A percentile compares a stretch with the other conserved stretches of the same genome.
Evolutionary conservation across 1,139 yeast species (phyloP).

Genomic region (Hyphopichia wangnamkhiaoensis): DNA sequence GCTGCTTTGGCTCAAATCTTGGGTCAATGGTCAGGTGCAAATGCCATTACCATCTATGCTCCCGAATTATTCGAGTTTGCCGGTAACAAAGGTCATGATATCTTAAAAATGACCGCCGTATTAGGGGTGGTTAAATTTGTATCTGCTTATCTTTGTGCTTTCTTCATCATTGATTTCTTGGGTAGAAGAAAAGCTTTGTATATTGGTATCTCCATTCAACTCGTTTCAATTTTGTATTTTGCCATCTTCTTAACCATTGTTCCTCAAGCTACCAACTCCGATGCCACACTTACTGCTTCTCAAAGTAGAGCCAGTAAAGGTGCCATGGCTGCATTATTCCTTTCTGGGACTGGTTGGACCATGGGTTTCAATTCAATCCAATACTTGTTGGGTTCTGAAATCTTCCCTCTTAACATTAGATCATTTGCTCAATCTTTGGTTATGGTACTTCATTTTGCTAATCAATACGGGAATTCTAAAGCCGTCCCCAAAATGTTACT

Average conservation of each 20-base stretch:
- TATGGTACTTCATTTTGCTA: constrained; percentile 49
- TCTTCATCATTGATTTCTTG: constrained; percentile 32
- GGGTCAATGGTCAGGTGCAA: constrained; percentile 54
- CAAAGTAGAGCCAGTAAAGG: constrained; percentile 31
- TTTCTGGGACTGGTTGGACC: constrained; percentile 55
- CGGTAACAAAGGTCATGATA: constrained; percentile 28
- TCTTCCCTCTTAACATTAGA: constrained; percentile 46
- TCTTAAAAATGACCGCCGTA: constrained; percentile 32
- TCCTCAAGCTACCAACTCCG: constrained; percentile 29
- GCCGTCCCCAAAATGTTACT: constrained; percentile 45
- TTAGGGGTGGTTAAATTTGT: constrained; percentile 35
- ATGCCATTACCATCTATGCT: constrained; percentile 50
- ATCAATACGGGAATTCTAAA: constrained; percentile 50
- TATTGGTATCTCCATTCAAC: constrained; percentile 26
- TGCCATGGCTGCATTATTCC: constrained; percentile 43
- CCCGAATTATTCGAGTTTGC: constrained; percentile 45
- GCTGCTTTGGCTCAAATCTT: constrained; percentile 40
- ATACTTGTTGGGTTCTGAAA: constrained; percentile 48
- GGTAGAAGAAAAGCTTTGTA: constrained; percentile 30
- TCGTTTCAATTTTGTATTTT: constrained; percentile 18
- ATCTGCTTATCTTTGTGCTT: constrained; percentile 34
- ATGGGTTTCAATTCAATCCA: constrained; percentile 52
- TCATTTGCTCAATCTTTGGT: constrained; percentile 42
- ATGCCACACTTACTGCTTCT: constrained; percentile 17
- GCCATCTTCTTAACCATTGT: constrained; percentile 37